These are phyloP conservation scores for Colletotrichum trifolii DNA, from an alignment of 2,329 filamentous ascomycete genomes.

Conservation along the genomic window DNA sequence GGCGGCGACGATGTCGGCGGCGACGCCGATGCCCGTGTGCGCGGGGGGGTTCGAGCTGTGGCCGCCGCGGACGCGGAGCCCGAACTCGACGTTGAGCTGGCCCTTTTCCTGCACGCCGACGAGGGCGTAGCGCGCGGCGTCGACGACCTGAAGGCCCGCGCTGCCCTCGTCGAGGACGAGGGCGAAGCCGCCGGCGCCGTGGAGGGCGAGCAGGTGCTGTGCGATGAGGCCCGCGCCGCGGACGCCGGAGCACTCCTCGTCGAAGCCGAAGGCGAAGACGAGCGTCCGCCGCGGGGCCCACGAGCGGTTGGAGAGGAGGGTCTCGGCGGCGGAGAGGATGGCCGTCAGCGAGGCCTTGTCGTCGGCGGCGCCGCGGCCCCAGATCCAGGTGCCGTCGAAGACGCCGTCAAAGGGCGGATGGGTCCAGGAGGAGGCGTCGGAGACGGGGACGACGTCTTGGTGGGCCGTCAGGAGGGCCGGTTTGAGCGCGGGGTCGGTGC, in stretches of 20 bases:
- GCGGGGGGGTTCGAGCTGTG: constrained; percentile 69
- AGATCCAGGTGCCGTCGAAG: constrained; percentile 55
- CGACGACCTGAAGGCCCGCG: constrained; percentile 60
- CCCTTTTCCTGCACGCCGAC: constrained; percentile 74
- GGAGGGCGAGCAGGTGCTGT: constrained; percentile 59
- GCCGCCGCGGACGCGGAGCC: constrained; percentile 67
- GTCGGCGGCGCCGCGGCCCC: constrained; percentile 56
- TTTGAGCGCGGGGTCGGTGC: constrained; percentile 60
- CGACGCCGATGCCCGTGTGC: constrained; percentile 77
- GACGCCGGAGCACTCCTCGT: constrained; percentile 71
- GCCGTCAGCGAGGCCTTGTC: constrained; percentile 57
- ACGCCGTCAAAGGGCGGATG: constrained; percentile 54
- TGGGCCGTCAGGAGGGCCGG: constrained; percentile 55
- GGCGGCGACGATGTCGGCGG: constrained; percentile 72
- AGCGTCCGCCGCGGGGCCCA: constrained; percentile 68
- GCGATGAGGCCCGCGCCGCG: constrained; percentile 67
- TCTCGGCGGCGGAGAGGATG: constrained; percentile 61
- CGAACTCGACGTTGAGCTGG: constrained; percentile 67
- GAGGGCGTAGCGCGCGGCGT: constrained; percentile 60
- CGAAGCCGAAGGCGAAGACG: constrained; percentile 71
- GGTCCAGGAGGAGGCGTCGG: constrained; percentile 57
- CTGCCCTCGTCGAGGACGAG: constrained; percentile 73
- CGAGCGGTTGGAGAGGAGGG: constrained; percentile 58
- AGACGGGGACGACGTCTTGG: constrained; percentile 57
- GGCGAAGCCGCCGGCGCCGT: constrained; percentile 68